Conservation (phyloP, 192 early-diverging fungal species). For the Coemansia sp. region DNA sequence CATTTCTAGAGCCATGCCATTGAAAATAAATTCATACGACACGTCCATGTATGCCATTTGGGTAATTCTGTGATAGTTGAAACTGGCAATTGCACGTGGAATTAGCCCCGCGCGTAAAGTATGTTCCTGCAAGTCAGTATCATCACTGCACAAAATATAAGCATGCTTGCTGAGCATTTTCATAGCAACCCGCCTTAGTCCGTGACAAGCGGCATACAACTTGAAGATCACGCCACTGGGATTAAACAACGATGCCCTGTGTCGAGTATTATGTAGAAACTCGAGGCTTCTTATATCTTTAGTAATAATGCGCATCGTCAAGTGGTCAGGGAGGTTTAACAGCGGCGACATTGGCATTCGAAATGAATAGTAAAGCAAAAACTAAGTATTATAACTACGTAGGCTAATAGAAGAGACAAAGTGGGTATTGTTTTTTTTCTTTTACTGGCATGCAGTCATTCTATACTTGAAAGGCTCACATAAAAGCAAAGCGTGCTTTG, state of each 20-base stretch:
- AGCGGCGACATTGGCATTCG: background rate
- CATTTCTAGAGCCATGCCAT: background rate
- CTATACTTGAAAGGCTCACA: background rate
- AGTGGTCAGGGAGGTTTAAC: background rate
- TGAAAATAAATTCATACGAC: slow-evolving; percentile 1
- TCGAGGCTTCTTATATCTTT: background rate
- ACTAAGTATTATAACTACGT: background rate
- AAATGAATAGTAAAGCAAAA: background rate
- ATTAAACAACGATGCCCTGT: background rate
- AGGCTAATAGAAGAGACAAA: background rate
- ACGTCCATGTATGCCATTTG: background rate
- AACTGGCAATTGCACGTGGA: background rate
- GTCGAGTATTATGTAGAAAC: background rate
- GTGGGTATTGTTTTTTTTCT: background rate
- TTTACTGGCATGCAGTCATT: background rate
- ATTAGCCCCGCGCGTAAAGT: background rate
- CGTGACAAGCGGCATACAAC: background rate
- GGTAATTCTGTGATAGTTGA: background rate
- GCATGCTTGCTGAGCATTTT: background rate
- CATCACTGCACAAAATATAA: background rate
- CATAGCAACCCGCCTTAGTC: background rate
- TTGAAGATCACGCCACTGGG: background rate
- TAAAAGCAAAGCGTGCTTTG: background rate
- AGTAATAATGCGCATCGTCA: background rate
- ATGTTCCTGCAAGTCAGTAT: background rate